These are phyloP conservation scores for Saccharomycopsis schoenii DNA, from an alignment of 805 yeast species.

Conservation along the genomic window DNA sequence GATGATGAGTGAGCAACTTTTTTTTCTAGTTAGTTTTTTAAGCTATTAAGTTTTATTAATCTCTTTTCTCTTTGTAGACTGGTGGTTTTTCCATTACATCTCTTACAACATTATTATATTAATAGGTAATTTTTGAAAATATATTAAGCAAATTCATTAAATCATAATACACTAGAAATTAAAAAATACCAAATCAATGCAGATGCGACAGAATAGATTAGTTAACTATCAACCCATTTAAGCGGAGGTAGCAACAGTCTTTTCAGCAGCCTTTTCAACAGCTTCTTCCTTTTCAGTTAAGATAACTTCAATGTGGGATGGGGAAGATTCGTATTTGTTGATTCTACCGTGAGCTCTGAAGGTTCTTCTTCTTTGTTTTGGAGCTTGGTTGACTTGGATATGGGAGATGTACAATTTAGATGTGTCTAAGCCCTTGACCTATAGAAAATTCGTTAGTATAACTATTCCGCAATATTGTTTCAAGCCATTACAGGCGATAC, in stretches of 20 bases:
- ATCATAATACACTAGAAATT: conserved; percentile 1
- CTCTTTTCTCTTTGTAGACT: no score
- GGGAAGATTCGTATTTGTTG: conserved; percentile 97
- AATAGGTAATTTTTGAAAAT: conserved; percentile 1
- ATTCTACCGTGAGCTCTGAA: conserved; percentile 99
- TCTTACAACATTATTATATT: neutral
- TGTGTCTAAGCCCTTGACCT: conserved; percentile 94
- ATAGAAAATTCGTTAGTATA: conserved; percentile 18
- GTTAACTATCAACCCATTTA: conserved; percentile 4
- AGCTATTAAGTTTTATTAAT: neutral
- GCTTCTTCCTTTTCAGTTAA: conserved; percentile 91
- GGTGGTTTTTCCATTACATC: no score
- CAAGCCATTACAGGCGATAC: neutral
- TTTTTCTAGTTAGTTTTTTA: neutral
- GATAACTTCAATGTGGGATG: conserved; percentile 97
- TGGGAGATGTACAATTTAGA: conserved; percentile 90
- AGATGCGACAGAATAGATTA: neutral
- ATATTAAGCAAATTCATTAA: neutral
- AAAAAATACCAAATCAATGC: conserved; percentile 1
- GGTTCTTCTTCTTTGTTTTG: conserved; percentile 99
- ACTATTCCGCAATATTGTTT: neutral
- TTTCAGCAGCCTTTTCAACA: conserved; percentile 84
- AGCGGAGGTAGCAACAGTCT: conserved; percentile 37
- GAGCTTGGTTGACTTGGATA: conserved; percentile 99
- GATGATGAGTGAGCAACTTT: conserved; percentile 16